Evolutionary conservation across 1,284 basidiomycete genomes (phyloP), one percentile per base, ranked within the genome.

Genomic region (Ganoderma multipileum): DNA sequence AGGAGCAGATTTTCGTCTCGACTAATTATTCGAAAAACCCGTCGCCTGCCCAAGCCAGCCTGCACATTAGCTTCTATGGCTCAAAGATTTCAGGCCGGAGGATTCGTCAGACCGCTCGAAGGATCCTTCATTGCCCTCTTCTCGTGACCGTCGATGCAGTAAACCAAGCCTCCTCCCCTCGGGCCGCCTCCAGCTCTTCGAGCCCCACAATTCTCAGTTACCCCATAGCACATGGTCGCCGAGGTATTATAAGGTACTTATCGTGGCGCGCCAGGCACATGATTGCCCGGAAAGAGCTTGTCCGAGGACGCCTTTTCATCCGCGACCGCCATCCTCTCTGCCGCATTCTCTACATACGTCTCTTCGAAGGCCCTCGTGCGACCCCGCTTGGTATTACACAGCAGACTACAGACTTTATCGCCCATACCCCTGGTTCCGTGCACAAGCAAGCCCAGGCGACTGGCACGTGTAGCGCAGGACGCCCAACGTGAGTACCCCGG

Each of bases 401-500:
- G 39, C 33, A 18, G 23, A 23, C n/a, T 28, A 41, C 14, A 41
- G 23, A 60, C 38, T 41, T 26, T n/a, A 57, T 26, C 23, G 11
- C 57, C 65, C 65, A 52, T 42, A 63, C 42, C 12, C 28, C 12
- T 50, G 66, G 66, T 20, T 52, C 61, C 52, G 42, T 66, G 54
- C 38, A 38, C 38, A 57, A 66, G 62, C 44, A 68, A 41, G 42
- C 26, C 68, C 66, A 68, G 66, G 57, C 71, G 65, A 54, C 64
- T 52, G 57, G 69, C 69, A 69, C 69, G 69, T 70, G 71, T 71
- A 62, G 47, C 9, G 26, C 30, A 55, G 67, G 52, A 70, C 67
- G 65, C 61, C 41, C 47, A 63, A 63, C 66, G 71, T 72, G 71
- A 70, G 71, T 72, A 52, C 60, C 57, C 59, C 50, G 33, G 55